phyloP scores from a whole-genome alignment of 441 rosid genomes.

The Biscutella laevigata region DNA sequence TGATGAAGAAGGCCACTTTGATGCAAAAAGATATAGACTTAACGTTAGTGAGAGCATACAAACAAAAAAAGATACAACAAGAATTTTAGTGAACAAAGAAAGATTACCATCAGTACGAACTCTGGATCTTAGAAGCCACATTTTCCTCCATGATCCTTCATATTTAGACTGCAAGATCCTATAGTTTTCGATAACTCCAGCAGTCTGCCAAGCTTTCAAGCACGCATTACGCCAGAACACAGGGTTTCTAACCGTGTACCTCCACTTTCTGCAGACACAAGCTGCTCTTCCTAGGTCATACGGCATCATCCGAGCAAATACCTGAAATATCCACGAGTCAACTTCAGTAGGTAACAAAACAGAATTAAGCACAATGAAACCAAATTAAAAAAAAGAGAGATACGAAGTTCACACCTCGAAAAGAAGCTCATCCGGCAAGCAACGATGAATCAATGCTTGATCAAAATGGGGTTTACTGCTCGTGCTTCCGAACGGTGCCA shows the following conservation, averaged over 20 bases:
- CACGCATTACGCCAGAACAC: slow-evolving; percentile 89
- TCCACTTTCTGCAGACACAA: slow-evolving; percentile 91
- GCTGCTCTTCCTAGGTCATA: slow-evolving; percentile 81
- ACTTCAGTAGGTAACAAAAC: neutral
- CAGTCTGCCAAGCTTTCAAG: slow-evolving; percentile 90
- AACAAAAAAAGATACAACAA: neutral
- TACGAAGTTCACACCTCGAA: slow-evolving; percentile 54
- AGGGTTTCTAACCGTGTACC: slow-evolving; percentile 83
- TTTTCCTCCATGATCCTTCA: slow-evolving; percentile 92
- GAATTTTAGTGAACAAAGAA: neutral
- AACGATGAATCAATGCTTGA: slow-evolving; percentile 68
- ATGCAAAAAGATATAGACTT: neutral
- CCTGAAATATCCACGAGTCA: slow-evolving; percentile 36
- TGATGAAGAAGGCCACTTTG: neutral
- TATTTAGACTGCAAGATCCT: slow-evolving; percentile 65
- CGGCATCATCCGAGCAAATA: slow-evolving; percentile 67
- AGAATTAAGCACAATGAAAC: neutral
- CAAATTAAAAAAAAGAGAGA: neutral
- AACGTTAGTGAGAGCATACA: neutral
- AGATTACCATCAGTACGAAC: slow-evolving; percentile 76
- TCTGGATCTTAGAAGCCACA: slow-evolving; percentile 92
- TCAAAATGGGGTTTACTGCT: slow-evolving; percentile 54
- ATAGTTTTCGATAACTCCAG: slow-evolving; percentile 78
- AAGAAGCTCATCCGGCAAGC: slow-evolving; percentile 89
- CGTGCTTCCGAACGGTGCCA: slow-evolving; percentile 70